phyloP scores from a whole-genome alignment of 139 green algal species.

The Chlamydomonas asymmetrica region DNA sequence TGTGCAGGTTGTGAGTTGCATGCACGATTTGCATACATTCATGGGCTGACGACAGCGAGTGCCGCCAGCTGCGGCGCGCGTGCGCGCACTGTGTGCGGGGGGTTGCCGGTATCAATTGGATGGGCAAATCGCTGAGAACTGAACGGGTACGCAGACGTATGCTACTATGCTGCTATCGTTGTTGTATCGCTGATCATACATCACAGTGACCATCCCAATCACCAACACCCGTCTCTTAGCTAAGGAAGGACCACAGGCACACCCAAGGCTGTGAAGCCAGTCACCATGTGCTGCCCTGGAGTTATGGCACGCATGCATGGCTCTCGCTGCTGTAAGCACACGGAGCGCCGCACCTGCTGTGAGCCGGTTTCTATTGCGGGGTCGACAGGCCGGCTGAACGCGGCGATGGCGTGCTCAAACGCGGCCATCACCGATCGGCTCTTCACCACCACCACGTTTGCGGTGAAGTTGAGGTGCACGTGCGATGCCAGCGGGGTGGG shows the following conservation, averaged over 20 bases:
- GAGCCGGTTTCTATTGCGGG: slow-evolving; percentile 33
- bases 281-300: background rate
- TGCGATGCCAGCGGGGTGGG: slow-evolving; percentile 46
- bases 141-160: too few species aligned
- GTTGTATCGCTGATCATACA: too few species aligned
- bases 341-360: slow-evolving; percentile 46
- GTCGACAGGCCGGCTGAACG: slow-evolving; percentile 57
- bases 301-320: background rate
- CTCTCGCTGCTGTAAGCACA: background rate
- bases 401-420: slow-evolving; percentile 51
- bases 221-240: too few species aligned
- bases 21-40: too few species aligned
- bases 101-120: too few species aligned
- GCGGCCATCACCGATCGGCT: slow-evolving; percentile 37
- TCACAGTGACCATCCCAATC: background rate
- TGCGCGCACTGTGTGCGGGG: too few species aligned
- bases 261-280: background rate
- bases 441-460: slow-evolving; percentile 53
- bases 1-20: too few species aligned
- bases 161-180: too few species aligned
- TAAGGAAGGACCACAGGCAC: background rate
- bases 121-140: too few species aligned
- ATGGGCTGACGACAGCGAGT: too few species aligned
- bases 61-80: too few species aligned
- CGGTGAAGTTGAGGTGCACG: slow-evolving; percentile 71